phyloP scores from a whole-genome alignment of 345 rosid genomes.

The Mallotus nudiflorus region DNA sequence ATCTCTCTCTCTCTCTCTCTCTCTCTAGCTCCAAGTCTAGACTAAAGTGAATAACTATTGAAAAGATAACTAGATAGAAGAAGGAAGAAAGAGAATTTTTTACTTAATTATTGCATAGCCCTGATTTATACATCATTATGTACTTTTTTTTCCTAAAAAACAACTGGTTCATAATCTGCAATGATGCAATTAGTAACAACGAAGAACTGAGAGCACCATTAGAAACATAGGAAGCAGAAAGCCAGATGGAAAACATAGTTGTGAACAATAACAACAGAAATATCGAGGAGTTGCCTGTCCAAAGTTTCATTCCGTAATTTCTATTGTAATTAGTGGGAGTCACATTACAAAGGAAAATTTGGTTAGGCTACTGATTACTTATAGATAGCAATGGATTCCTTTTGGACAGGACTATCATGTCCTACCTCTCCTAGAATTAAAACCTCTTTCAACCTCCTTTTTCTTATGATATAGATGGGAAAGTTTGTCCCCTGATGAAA shows the following conservation, averaged over 20 bases:
- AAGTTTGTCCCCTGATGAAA: no score
- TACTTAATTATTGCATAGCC: no score
- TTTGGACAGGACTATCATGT: neutral
- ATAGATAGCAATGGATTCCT: neutral
- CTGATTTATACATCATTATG: neutral
- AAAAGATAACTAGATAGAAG: no score
- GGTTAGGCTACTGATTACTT: no score
- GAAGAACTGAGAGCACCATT: neutral
- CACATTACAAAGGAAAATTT: neutral
- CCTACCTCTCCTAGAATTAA: neutral
- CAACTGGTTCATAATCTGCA: neutral
- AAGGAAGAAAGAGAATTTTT: no score
- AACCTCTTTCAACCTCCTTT: no score
- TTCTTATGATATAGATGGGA: neutral
- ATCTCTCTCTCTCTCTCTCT: constrained; percentile 20
- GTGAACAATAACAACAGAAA: neutral
- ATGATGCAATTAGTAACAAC: neutral
- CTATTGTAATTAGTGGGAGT: neutral
- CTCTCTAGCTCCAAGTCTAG: no score
- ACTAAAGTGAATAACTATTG: no score
- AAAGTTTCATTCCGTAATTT: neutral
- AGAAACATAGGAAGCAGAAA: neutral
- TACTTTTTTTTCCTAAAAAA: neutral
- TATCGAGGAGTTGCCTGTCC: neutral
- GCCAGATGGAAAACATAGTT: neutral